phyloP scores from a whole-genome alignment of 768 basidiomycete species.

The Lepiota brunneoincarnata region DNA sequence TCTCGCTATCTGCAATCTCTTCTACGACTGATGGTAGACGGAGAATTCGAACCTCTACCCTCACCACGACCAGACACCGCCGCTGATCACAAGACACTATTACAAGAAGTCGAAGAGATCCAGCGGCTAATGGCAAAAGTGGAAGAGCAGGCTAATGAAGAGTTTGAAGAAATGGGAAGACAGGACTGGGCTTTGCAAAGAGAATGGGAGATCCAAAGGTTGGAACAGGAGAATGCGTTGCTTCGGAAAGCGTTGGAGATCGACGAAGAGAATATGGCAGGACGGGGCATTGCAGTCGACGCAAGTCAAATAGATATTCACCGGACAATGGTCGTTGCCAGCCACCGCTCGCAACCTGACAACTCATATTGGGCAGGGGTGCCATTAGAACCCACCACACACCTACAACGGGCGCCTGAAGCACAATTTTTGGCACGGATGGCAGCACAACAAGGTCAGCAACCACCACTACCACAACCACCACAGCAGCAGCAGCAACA shows the following conservation, averaged over 20 bases:
- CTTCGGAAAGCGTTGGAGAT: slow-evolving; percentile 77
- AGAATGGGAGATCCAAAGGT: slow-evolving; percentile 79
- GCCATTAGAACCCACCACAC: slow-evolving; percentile 14
- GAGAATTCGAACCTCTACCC: slow-evolving; percentile 32
- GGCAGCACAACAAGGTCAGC: slow-evolving; percentile 6
- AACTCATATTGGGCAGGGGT: slow-evolving; percentile 12
- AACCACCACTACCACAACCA: slow-evolving; percentile 10
- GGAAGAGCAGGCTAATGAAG: slow-evolving; percentile 39
- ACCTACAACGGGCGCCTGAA: slow-evolving; percentile 20
- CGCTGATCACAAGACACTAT: slow-evolving; percentile 30
- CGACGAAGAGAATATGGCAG: slow-evolving; percentile 51
- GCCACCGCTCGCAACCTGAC: slow-evolving; percentile 6
- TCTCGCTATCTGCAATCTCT: slow-evolving; percentile 69
- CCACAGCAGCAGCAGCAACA: slow-evolving; percentile 14
- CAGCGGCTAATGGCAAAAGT: slow-evolving; percentile 22
- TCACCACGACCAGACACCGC: slow-evolving; percentile 14
- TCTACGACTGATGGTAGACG: slow-evolving; percentile 67
- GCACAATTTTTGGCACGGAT: slow-evolving; percentile 10
- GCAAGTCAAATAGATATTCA: slow-evolving; percentile 43
- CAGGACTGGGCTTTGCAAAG: slow-evolving; percentile 88
- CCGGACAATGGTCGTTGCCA: slow-evolving; percentile 25
- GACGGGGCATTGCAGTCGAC: slow-evolving; percentile 52
- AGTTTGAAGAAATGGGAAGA: slow-evolving; percentile 38
- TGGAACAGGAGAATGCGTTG: slow-evolving; percentile 81
- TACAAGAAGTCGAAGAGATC: slow-evolving; percentile 6